Percentiles rank a stretch among this genome's conserved stretches.
Conservation (phyloP, 805 yeast species). For the Monosporozyma yasuniensis region DNA sequence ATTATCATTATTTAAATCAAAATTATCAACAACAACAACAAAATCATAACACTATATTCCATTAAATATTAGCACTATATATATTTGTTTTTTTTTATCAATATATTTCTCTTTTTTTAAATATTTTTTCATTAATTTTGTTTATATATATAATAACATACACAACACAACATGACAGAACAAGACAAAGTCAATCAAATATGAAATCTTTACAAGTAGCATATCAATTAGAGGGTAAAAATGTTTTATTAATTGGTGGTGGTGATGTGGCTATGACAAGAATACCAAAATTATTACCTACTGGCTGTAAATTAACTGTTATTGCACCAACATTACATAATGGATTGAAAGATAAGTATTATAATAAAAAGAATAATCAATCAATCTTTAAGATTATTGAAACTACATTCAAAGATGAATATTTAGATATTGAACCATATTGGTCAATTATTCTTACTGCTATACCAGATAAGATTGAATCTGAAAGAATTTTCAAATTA, state of each 20-base stretch:
- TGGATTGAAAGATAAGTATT: slow-evolving; percentile 4
- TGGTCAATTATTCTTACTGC: slow-evolving; percentile 27
- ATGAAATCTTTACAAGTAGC: slow-evolving; percentile 24
- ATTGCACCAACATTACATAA: slow-evolving; percentile 21
- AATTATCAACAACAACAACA: background rate
- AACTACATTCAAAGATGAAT: background rate
- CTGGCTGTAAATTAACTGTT: slow-evolving; percentile 27
- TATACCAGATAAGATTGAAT: slow-evolving; percentile 19
- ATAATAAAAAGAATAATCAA: slow-evolving; percentile 1
- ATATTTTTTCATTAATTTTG: background rate
- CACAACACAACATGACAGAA: background rate
- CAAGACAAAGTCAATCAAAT: slow-evolving; percentile 1
- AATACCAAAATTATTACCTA: slow-evolving; percentile 24
- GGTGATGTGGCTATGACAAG: slow-evolving; percentile 30
- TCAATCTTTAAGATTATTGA: background rate
- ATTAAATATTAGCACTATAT: background rate
- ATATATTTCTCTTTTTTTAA: background rate
- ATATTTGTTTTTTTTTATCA: background rate
- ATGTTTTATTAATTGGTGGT: slow-evolving; percentile 28
- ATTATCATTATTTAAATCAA: slow-evolving; percentile 8
- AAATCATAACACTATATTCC: background rate
- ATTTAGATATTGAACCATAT: slow-evolving; percentile 1
- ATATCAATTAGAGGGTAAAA: slow-evolving; percentile 19
- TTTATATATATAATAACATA: background rate
- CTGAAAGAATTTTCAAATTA: slow-evolving; percentile 19